Evolutionary conservation across 805 yeast genomes (phyloP), one percentile per base, ranked within the genome.

Genomic region (Komagataella ulmi): DNA sequence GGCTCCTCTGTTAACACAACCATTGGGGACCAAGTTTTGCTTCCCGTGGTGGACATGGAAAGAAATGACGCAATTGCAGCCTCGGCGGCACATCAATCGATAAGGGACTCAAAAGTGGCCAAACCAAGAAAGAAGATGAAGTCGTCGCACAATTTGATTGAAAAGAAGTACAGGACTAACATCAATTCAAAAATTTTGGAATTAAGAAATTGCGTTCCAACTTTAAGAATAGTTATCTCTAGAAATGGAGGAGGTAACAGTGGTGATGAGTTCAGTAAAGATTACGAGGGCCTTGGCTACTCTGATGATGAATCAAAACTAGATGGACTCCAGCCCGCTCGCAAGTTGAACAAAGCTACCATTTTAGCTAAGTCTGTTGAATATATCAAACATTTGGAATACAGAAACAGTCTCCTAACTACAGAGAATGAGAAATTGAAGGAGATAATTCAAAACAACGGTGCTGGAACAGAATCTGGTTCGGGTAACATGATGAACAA

Each of bases 241-340:
- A 64, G 50, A 65, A 67, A 55, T 59, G n/a, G 30, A 12, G 71
- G 57, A 66, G 61, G 50, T 61, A 62, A 44, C 67, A 69, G 18
- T 59, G 70, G 66, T 18, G 75, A 70, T 52, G 66, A 58, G 14
- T 74, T 73, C 46, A 72, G 68, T 44, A 78, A 76, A 53, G 68
- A 73, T 19, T 80, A 71, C 50, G 67, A 73, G 50, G 68, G 80
- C 52, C 76, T 80, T 55, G 81, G 82, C 48, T 73, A 72, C 55
- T 65, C 79, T 53, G 85, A 80, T 56, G 84, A 72, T 46, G 72
- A 66, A 47, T 57, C 61, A 49, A 76, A 80, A 55, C 67, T 85
- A 58, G 91, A 85, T 62, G 91, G 91, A 2, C 70, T 85, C 53
- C 76, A 79, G 49, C 90, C 91, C 0, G 91, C 95, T 3, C 74